Evolutionary conservation across 495 filamentous ascomycete species (phyloP).

Genomic region (Penicillium crystallinum): DNA sequence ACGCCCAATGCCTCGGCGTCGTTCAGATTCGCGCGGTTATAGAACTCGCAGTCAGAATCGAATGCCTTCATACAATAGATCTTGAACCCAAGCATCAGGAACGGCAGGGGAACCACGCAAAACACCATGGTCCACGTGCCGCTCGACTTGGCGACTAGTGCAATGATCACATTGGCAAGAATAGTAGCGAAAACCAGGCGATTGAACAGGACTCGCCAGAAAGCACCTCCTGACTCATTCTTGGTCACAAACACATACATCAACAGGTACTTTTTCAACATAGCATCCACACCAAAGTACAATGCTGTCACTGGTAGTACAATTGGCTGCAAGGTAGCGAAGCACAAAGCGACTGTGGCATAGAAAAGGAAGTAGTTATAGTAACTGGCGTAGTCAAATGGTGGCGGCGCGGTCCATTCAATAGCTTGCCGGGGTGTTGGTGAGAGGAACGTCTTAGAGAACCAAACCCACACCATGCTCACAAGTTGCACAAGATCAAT

Average conservation of each 20-base stretch:
- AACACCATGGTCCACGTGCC: slow-evolving; percentile 54
- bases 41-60: slow-evolving; percentile 72
- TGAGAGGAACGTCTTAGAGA: slow-evolving; percentile 72
- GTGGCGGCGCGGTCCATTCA: slow-evolving; percentile 84
- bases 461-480: slow-evolving; percentile 72
- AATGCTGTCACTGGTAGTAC: slow-evolving; percentile 84
- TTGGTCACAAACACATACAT: slow-evolving; percentile 96
- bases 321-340: slow-evolving; percentile 80
- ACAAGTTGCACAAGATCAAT: slow-evolving; percentile 84
- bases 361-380: slow-evolving; percentile 97
- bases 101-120: slow-evolving; percentile 68
- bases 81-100: slow-evolving; percentile 83
- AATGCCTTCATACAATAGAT: slow-evolving; percentile 71
- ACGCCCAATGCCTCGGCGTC: slow-evolving; percentile 54
- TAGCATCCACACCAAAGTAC: slow-evolving; percentile 83
- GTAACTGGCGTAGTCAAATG: slow-evolving; percentile 93
- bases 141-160: slow-evolving; percentile 61
- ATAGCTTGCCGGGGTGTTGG: slow-evolving; percentile 92
- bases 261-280: slow-evolving; percentile 91
- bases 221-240: slow-evolving; percentile 89
- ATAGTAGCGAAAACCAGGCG: slow-evolving; percentile 80
- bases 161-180: slow-evolving; percentile 73
- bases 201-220: slow-evolving; percentile 89
- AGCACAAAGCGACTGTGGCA: slow-evolving; percentile 81
- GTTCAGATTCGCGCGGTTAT: slow-evolving; percentile 55